These are phyloP conservation scores for Trichaptum fuscoviolaceum DNA, from an alignment of 768 basidiomycete genomes.

Conservation along the genomic window DNA sequence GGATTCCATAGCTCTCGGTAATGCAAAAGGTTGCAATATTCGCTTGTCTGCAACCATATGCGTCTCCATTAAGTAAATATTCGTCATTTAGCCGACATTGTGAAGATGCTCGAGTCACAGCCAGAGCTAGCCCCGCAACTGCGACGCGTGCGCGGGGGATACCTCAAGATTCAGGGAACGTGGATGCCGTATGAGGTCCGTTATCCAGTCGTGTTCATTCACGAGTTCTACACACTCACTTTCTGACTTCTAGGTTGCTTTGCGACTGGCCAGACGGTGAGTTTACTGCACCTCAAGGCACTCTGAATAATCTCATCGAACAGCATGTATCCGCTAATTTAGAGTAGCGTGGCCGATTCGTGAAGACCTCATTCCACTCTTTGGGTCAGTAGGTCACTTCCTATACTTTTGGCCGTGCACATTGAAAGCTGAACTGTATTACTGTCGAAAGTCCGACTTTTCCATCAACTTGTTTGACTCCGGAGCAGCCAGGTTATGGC, in stretches of 20 bases:
- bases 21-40: slow-evolving; percentile 66
- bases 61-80: slow-evolving; percentile 9
- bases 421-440: slow-evolving; percentile 14
- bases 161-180: slow-evolving; percentile 89
- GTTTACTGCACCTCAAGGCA: slow-evolving; percentile 19
- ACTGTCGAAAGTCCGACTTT: slow-evolving; percentile 61
- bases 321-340: slow-evolving; percentile 9
- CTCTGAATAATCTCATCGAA: slow-evolving; percentile 10
- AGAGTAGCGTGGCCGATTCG: slow-evolving; percentile 89
- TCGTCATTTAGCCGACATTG: slow-evolving; percentile 66
- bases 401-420: slow-evolving; percentile 12
- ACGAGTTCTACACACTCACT: slow-evolving; percentile 13
- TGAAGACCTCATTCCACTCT: slow-evolving; percentile 80
- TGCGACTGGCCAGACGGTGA: slow-evolving; percentile 73
- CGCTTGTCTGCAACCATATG: slow-evolving; percentile 8
- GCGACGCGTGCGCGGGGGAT: slow-evolving; percentile 80
- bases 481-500: slow-evolving; percentile 83
- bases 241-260: slow-evolving; percentile 52
- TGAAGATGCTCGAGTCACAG: slow-evolving; percentile 89
- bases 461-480: slow-evolving; percentile 76
- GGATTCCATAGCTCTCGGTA: slow-evolving; percentile 58
- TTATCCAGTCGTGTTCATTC: slow-evolving; percentile 8
- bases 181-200: slow-evolving; percentile 90
- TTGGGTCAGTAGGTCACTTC: slow-evolving; percentile 52
- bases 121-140: slow-evolving; percentile 80